These are phyloP conservation scores for Elymus sibiricus DNA, from an alignment of 176 grass and related monocot species.

Conservation along the genomic window DNA sequence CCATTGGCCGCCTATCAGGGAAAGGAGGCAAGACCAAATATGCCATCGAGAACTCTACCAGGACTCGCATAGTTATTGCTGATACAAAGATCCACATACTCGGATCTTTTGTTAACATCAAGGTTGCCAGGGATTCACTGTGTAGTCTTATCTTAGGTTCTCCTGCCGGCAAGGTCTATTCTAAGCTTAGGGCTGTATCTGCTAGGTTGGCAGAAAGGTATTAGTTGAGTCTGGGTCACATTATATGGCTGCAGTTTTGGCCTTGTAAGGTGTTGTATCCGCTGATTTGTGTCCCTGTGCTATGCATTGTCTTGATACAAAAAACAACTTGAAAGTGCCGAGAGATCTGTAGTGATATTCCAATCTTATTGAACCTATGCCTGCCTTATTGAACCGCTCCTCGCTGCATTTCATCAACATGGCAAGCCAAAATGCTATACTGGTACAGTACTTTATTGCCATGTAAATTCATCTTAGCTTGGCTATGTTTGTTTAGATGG, in stretches of 20 bases:
- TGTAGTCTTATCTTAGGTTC: no score
- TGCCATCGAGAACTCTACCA: constrained; percentile 88
- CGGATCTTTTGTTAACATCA: no score
- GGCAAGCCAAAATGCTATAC: no score
- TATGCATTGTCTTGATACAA: background rate
- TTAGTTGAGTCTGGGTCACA: constrained; percentile 15
- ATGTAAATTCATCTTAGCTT: no score
- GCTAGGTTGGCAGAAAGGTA: constrained; percentile 74
- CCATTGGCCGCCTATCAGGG: constrained; percentile 80
- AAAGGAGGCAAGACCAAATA: constrained; percentile 93
- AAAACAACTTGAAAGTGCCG: background rate
- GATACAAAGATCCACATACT: constrained; percentile 92
- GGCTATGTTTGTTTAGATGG: no score
- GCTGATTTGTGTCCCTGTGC: background rate
- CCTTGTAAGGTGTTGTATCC: background rate
- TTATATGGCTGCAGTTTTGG: constrained; percentile 16
- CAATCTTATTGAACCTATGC: no score
- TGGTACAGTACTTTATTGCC: no score
- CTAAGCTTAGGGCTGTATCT: no score
- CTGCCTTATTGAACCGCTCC: no score
- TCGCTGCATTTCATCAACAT: no score
- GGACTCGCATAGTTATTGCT: constrained; percentile 80
- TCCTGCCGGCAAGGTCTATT: no score
- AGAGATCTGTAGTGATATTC: background rate
- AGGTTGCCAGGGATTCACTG: no score